Conservation (phyloP, 2,329 filamentous ascomycete species). For the Colletotrichum higginsianum region DNA sequence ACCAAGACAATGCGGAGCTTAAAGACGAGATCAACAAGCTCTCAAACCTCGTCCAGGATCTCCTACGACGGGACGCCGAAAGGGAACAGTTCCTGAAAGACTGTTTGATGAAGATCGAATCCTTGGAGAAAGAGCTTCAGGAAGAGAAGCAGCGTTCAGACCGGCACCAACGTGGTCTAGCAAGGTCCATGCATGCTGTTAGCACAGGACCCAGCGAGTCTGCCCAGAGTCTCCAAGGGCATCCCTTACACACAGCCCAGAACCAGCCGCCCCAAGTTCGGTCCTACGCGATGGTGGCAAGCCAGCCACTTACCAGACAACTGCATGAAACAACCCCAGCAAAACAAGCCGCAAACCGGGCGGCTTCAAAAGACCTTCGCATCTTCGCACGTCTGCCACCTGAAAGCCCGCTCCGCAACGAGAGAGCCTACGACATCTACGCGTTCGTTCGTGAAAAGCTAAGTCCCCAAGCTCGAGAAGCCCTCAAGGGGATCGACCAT, state of each 20-base stretch:
- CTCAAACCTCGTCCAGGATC: not conserved
- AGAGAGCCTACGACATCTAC: conserved; percentile 8
- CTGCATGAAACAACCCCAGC: not conserved
- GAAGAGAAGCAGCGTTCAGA: not conserved
- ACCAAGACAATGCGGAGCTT: conserved; percentile 15
- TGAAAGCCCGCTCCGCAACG: not conserved
- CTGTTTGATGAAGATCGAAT: not conserved
- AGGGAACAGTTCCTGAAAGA: not conserved
- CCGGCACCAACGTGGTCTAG: not conserved
- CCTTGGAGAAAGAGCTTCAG: not conserved
- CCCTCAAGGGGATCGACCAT: conserved; percentile 10
- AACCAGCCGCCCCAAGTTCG: no score
- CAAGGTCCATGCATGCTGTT: not conserved
- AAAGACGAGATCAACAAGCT: not conserved
- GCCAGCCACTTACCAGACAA: not conserved
- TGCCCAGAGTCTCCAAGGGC: not conserved
- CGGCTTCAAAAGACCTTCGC: conserved; percentile 1
- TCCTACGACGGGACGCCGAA: not conserved
- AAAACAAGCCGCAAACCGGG: not conserved
- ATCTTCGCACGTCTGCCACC: not conserved
- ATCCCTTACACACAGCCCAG: not conserved
- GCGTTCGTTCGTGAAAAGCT: conserved; percentile 2
- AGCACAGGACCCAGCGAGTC: not conserved
- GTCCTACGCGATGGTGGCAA: not conserved
- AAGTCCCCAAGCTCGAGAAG: not conserved